Base-by-base conservation (phyloP, 805 yeast species). In the Candida sithepensis region DNA sequence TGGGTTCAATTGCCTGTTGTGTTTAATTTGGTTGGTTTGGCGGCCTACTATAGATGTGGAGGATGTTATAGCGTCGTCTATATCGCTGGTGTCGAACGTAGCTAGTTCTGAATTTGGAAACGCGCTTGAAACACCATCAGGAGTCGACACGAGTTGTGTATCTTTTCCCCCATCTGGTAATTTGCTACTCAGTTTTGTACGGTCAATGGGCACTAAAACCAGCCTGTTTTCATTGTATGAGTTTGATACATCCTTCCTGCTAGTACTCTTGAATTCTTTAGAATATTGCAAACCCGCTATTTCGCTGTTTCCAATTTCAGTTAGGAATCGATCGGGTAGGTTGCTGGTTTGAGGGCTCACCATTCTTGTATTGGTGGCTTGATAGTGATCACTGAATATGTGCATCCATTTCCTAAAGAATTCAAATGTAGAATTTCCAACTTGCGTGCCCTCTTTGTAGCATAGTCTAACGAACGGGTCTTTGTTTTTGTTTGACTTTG, bases 381-480 rank as follows among this genome's bases (percentile, higher is more conserved):
- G n/a, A 37, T 37, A 20, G 14, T 9, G 12, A 2, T 34, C 19
- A 4, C 6, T 16, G 6, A 34, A 8, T 9, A 20, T 5, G 7
- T 19, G n/a, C 14, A 39, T 13, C 30, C 13, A 14, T 14, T 23
- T 39, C 3, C n/a, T 10, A 18, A 22, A 23, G 22, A 39, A 23
- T 13, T 39, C 14, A 10, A 14, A 22, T 4, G 28, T 14, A 14
- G 18, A 14, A 21, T 2, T 5, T 2, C 41, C 41, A n/a, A 22
- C 23, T 9, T 21, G 14, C 3, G 20, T 39, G 7, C 9, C 6
- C 19, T 39, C 22, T 5, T 39, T 5, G n/a, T 39, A 39, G n/a
- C 41, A 22, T 3, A 7, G 3, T 14, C 32, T 26, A 2, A 46
- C 46, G 21, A 44, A 12, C 18, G 8, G 26, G 32, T 53, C 43